A percentile compares a stretch with the other conserved stretches of the same genome.
phyloP scores from a whole-genome alignment of 2,329 filamentous ascomycete genomes.

The Clonostachys rhizophaga region DNA sequence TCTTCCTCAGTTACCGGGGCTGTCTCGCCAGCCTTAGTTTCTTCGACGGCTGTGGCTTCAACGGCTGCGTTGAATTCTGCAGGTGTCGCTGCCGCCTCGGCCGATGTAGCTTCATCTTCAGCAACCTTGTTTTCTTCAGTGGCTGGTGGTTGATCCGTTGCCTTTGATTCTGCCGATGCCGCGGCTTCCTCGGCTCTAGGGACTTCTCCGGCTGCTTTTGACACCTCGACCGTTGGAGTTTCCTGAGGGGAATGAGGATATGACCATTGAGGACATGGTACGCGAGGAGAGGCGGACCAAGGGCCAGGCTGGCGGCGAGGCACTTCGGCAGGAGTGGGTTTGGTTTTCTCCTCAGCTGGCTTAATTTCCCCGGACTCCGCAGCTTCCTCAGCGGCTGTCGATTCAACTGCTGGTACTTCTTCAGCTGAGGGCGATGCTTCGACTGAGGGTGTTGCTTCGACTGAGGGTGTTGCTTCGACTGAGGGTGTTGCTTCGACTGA shows the following conservation, averaged over 20 bases:
- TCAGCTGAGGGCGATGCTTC: neutral
- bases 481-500: neutral
- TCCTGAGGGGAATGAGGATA: constrained; percentile 81
- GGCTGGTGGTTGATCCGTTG: neutral
- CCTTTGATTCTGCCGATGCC: neutral
- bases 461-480: neutral
- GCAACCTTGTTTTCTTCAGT: neutral
- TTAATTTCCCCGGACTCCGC: neutral
- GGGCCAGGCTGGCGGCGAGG: constrained; percentile 73
- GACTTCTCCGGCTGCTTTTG: neutral
- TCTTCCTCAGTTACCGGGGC: neutral
- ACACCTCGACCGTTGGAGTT: neutral
- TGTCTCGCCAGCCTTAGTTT: neutral
- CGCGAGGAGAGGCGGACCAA: constrained; percentile 86
- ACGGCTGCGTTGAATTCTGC: neutral
- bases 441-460: neutral
- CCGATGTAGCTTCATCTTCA: neutral
- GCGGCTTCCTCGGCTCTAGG: neutral
- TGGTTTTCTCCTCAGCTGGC: neutral
- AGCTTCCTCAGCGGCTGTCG: neutral
- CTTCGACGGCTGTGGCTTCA: neutral
- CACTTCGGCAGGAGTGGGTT: constrained; percentile 56
- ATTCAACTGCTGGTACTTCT: neutral
- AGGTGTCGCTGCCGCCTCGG: neutral
- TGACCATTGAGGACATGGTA: constrained; percentile 96